phyloP scores from a whole-genome alignment of 495 filamentous ascomycete genomes.

The Bombardia bombarda region DNA sequence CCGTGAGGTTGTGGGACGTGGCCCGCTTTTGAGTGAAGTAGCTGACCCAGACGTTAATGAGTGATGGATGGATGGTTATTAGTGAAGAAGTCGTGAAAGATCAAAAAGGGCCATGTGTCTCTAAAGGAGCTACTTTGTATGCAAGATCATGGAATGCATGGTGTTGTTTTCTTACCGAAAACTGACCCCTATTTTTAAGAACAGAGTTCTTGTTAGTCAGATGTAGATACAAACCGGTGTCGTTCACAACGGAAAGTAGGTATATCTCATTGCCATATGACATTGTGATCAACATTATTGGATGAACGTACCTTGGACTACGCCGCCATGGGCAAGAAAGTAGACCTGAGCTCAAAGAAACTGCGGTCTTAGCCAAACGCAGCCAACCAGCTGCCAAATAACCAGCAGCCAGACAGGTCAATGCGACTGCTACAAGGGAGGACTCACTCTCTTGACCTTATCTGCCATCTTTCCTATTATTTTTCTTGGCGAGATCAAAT shows the following conservation, averaged over 20 bases:
- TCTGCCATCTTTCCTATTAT: not conserved
- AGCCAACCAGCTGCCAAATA: no score
- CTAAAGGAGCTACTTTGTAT: not conserved
- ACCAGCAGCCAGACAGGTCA: not conserved
- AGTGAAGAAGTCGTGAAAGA: not conserved
- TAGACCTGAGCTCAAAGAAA: constrained; percentile 29
- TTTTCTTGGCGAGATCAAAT: not conserved
- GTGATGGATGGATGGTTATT: not conserved
- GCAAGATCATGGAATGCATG: not conserved
- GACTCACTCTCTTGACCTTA: not conserved
- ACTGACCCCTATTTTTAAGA: constrained; percentile 6
- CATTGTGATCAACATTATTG: not conserved
- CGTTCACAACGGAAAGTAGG: not conserved
- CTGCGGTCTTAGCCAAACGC: no score
- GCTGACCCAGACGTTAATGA: constrained; percentile 38
- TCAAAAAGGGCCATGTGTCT: constrained; percentile 4
- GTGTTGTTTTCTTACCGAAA: constrained; percentile 9
- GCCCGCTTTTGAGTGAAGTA: constrained; percentile 68
- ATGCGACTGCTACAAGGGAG: not conserved
- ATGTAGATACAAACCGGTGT: not conserved
- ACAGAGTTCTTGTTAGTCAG: not conserved
- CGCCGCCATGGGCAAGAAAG: constrained; percentile 45
- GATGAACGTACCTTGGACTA: constrained; percentile 42
- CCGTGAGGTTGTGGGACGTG: constrained; percentile 54
- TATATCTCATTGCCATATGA: not conserved